Conservation (phyloP, 345 rosid genomes). For the Firmiana major region DNA sequence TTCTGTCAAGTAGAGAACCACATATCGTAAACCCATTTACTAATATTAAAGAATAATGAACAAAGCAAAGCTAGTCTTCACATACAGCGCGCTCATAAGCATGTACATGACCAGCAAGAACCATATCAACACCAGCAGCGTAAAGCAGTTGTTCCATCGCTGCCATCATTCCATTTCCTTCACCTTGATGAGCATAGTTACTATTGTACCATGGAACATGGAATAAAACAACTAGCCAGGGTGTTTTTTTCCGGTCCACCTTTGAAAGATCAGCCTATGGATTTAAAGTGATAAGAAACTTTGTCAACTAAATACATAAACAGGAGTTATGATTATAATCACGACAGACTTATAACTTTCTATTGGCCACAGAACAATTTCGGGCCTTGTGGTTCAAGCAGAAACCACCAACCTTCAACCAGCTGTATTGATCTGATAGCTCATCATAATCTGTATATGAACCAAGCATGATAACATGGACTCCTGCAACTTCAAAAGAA, state of each 20-base stretch:
- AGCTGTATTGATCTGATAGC: constrained; percentile 64
- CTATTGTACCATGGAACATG: constrained; percentile 98
- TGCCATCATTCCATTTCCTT: constrained; percentile 80
- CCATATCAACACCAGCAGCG: constrained; percentile 71
- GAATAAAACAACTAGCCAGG: constrained; percentile 78
- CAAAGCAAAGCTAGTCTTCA: not conserved
- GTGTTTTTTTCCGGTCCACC: constrained; percentile 77
- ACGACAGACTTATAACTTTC: not conserved
- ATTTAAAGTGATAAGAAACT: constrained; percentile 12
- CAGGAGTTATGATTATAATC: not conserved
- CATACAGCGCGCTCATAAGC: constrained; percentile 92
- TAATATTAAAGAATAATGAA: constrained; percentile 6
- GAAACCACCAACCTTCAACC: constrained; percentile 66
- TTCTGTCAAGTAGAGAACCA: constrained; percentile 42
- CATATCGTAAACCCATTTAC: constrained; percentile 8
- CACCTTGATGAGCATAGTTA: constrained; percentile 76
- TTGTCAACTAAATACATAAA: not conserved
- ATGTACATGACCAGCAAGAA: constrained; percentile 89
- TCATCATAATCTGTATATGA: constrained; percentile 70
- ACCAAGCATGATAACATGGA: constrained; percentile 84
- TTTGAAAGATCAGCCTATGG: constrained; percentile 68
- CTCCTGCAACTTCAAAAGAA: constrained; percentile 87
- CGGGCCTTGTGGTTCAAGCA: not conserved
- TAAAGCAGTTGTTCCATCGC: constrained; percentile 82
- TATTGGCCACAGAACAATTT: not conserved